phyloP scores from a whole-genome alignment of 129 eudicot species.

The Escallonia herrerae region DNA sequence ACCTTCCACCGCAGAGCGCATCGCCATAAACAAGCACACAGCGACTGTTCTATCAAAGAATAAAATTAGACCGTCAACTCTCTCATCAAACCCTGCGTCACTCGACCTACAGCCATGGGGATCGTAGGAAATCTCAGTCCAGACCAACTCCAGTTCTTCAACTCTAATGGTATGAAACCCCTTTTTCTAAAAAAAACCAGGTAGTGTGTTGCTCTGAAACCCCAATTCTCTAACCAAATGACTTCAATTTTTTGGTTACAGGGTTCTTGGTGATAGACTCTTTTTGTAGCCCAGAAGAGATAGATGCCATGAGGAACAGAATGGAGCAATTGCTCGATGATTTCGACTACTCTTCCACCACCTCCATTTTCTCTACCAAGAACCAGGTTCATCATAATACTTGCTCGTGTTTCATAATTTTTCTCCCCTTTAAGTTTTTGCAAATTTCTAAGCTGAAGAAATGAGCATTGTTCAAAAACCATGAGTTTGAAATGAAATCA shows the following conservation, averaged over 20 bases:
- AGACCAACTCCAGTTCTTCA: constrained; percentile 59
- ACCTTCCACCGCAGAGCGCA: too few species aligned
- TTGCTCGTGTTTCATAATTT: not conserved
- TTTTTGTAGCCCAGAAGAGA: constrained; percentile 54
- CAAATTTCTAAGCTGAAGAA: too few species aligned
- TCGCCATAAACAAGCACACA: too few species aligned
- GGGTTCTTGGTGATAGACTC: constrained; percentile 81
- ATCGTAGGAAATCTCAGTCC: constrained; percentile 40
- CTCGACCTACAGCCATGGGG: constrained; percentile 32
- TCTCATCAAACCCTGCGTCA: not conserved
- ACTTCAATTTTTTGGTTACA: constrained; percentile 2
- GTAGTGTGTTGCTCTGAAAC: not conserved
- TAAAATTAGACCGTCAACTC: not conserved
- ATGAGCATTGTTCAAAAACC: too few species aligned
- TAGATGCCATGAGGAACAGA: constrained; percentile 51
- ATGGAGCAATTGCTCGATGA: constrained; percentile 70
- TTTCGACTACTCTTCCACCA: constrained; percentile 55
- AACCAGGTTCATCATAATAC: constrained; percentile 45
- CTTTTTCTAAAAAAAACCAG: not conserved
- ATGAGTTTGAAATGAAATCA: too few species aligned
- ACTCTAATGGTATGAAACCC: constrained; percentile 45
- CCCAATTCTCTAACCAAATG: constrained; percentile 1
- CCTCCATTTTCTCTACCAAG: constrained; percentile 83
- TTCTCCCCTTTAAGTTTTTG: not conserved
- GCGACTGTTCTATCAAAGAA: too few species aligned